Evolutionary conservation across 225 moss, liverwort and hornwort species (phyloP), one percentile per base, ranked within the genome.

Genomic region (Antitrichia curtipendula): DNA sequence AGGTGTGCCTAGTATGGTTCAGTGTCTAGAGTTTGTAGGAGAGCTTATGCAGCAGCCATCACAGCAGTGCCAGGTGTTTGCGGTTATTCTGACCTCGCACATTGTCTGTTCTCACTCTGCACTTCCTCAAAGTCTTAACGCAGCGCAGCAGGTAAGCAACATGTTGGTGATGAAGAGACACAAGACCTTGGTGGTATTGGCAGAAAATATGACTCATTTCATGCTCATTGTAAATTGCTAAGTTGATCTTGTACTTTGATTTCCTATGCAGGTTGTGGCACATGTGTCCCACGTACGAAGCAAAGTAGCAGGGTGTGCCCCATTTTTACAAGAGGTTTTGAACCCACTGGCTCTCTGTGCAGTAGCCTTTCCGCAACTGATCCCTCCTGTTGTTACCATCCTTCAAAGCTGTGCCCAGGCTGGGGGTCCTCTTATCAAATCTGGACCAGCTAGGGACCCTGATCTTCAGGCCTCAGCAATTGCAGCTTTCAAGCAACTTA

Each of bases 1-100:
- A 91, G 99, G 99, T 79, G 95, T 96, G 84, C 99, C 99, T 52
- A 95, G 94, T 59, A 96, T 95, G 95, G 96, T 96, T 74, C 97
- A 97, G 82, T 99, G 99, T 80, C 86, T 99, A 75, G 97, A 97
- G 11, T 97, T 99, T 82, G 91, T 96, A 50, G 94, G 91, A 84
- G 99, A 97, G 90, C 93, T 99, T 88, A 90, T 99, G 76, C 95
- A 97, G 90, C 99, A 97, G 88, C 85, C 95, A 80, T 95, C 93
- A 87, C 97, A 97, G 90, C 92, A 96, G 83, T 92, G 92, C 85
- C 97, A 95, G 90, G 91, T 96, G 75, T 99, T 99, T 84, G 99
- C 95, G 84, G 92, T 92, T 78, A 90, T 92, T 75, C 92, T 99
- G 78, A 97, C 96, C n/a, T 95, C 95, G 64, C 94, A 96, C 79